phyloP scores from a whole-genome alignment of 1,139 yeast genomes.

The Suhomyces bolitotheri region DNA sequence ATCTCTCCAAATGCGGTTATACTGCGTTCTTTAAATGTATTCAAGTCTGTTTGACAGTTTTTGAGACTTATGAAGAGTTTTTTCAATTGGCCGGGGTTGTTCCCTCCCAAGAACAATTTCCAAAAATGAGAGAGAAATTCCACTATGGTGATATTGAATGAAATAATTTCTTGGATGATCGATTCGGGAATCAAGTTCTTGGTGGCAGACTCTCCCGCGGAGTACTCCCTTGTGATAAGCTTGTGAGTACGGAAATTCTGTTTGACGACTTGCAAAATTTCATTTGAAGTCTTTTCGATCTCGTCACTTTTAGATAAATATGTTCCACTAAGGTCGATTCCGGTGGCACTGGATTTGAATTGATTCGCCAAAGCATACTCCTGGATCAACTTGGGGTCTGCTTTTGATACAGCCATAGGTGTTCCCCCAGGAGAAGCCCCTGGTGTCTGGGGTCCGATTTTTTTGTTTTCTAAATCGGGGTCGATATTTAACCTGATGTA shows the following conservation, averaged over 20 bases:
- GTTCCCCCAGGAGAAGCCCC: conserved; percentile 1
- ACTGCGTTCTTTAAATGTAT: conserved; percentile 16
- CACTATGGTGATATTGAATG: conserved; percentile 40
- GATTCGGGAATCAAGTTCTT: conserved; percentile 28
- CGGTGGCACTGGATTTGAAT: conserved; percentile 19
- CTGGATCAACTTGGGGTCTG: conserved; percentile 25
- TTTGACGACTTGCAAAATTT: conserved; percentile 53
- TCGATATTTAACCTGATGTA: conserved; percentile 62
- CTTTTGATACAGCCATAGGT: conserved; percentile 5
- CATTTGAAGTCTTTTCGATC: conserved; percentile 50
- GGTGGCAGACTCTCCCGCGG: conserved; percentile 15
- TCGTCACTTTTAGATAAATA: conserved; percentile 33
- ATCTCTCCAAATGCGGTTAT: conserved; percentile 11
- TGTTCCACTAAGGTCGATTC: conserved; percentile 46
- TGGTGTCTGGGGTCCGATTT: conserved; percentile 3
- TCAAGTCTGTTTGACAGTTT: conserved; percentile 25
- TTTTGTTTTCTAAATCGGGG: conserved; percentile 13
- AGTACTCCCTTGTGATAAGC: conserved; percentile 24
- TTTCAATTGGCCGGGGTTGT: conserved; percentile 42
- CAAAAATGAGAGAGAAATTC: conserved; percentile 50
- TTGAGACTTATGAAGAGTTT: conserved; percentile 39
- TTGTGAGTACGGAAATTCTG: conserved; percentile 56
- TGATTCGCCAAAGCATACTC: conserved; percentile 26
- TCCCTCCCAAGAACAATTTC: conserved; percentile 39
- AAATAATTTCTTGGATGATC: conserved; percentile 36